phyloP scores from a whole-genome alignment of 2,329 filamentous ascomycete species.

The Plectosphaerella cucumerina region DNA sequence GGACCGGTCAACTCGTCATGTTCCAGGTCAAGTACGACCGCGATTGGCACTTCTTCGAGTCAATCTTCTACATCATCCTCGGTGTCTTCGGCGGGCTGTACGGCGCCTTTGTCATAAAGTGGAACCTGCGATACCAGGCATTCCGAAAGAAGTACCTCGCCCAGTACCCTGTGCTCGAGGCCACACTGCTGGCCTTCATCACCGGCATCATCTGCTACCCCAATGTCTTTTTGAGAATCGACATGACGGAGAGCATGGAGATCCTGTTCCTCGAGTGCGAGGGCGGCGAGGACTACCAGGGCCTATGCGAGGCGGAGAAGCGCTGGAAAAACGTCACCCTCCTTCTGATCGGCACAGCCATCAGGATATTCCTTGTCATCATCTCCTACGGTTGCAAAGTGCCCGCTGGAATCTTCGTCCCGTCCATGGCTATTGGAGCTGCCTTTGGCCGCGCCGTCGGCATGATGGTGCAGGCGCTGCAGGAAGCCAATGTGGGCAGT shows the following conservation, averaged over 20 bases:
- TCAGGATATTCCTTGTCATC: slow-evolving; percentile 82
- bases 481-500: slow-evolving; percentile 78
- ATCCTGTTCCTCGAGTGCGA: slow-evolving; percentile 94
- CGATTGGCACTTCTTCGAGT: slow-evolving; percentile 96
- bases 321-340: slow-evolving; percentile 76
- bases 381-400: slow-evolving; percentile 98
- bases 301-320: slow-evolving; percentile 76
- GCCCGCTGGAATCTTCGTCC: slow-evolving; percentile 94
- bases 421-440: slow-evolving; percentile 95
- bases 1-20: slow-evolving; percentile 97
- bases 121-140: slow-evolving; percentile 85
- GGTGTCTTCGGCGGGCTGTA: slow-evolving; percentile 93
- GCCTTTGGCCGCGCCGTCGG: slow-evolving; percentile 93
- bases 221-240: slow-evolving; percentile 90
- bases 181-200: slow-evolving; percentile 73
- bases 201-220: slow-evolving; percentile 96
- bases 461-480: slow-evolving; percentile 84
- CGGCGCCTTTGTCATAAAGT: slow-evolving; percentile 95
- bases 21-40: slow-evolving; percentile 96
- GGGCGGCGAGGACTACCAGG: slow-evolving; percentile 81
- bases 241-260: slow-evolving; percentile 99
- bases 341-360: slow-evolving; percentile 70
- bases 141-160: slow-evolving; percentile 91
- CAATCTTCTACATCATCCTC: slow-evolving; percentile 84
- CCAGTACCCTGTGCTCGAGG: slow-evolving; percentile 81